Evolutionary conservation across 2,329 filamentous ascomycete genomes (phyloP).

Genomic region (Verticillium dahliae): DNA sequence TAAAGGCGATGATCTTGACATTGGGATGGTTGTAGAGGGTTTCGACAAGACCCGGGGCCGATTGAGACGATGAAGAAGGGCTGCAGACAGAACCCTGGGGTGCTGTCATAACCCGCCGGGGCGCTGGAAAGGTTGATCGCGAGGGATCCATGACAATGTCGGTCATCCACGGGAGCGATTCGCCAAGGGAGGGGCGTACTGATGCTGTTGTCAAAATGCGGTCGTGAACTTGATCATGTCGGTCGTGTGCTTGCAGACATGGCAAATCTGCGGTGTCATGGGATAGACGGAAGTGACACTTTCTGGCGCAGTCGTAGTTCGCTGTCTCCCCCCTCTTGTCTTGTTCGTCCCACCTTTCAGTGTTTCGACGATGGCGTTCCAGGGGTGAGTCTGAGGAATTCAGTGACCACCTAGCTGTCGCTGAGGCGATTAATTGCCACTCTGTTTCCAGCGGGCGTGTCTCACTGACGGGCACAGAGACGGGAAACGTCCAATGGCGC

Average conservation of each 20-base stretch:
- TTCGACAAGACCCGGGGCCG: conserved; percentile 43
- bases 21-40: conserved; percentile 69
- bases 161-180: not conserved
- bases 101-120: conserved; percentile 31
- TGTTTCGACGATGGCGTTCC: not conserved
- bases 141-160: not conserved
- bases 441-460: not conserved
- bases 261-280: not conserved
- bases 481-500: not conserved
- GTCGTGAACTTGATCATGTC: not conserved
- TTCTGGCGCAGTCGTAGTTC: not conserved
- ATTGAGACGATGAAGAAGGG: conserved; percentile 14
- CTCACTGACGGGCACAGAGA: not conserved
- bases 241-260: not conserved
- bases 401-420: not conserved
- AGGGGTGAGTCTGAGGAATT: not conserved
- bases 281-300: not conserved
- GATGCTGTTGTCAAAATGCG: not conserved
- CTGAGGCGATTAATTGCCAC: not conserved
- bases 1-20: conserved; percentile 60
- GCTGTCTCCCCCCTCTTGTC: not conserved
- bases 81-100: conserved; percentile 18
- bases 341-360: not conserved
- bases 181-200: not conserved
- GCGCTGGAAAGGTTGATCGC: conserved; percentile 15